These are phyloP conservation scores for Corchorus capsularis DNA, from an alignment of 345 rosid species.

Conservation along the genomic window DNA sequence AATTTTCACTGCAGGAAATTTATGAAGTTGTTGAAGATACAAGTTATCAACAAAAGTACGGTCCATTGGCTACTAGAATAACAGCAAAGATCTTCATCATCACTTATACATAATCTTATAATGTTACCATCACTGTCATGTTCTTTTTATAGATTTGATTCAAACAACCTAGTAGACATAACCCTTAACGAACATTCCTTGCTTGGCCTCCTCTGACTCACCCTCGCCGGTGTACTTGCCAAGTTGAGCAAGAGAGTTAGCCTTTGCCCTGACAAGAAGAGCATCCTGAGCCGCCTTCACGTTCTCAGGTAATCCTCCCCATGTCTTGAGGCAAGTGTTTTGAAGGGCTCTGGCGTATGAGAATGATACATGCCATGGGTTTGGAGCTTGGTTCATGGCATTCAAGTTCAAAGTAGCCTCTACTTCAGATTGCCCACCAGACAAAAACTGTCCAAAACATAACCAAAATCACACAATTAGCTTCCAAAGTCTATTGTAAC, in stretches of 20 bases:
- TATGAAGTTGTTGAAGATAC: conserved; percentile 7
- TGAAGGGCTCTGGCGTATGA: conserved; percentile 95
- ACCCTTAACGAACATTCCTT: conserved; percentile 90
- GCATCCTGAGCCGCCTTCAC: conserved; percentile 79
- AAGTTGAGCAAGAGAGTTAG: conserved; percentile 93
- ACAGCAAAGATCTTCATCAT: not conserved
- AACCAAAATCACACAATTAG: conserved; percentile 3
- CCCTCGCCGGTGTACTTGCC: conserved; percentile 88
- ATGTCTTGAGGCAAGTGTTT: conserved; percentile 85
- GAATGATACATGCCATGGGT: conserved; percentile 97
- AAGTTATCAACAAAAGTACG: not conserved
- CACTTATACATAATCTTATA: not conserved
- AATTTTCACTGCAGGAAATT: conserved; percentile 9
- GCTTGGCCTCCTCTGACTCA: conserved; percentile 87
- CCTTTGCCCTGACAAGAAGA: conserved; percentile 70
- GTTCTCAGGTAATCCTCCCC: conserved; percentile 87
- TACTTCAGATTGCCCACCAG: conserved; percentile 98
- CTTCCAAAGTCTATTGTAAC: not conserved
- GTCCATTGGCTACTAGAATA: not conserved
- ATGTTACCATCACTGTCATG: not conserved
- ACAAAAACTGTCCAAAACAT: conserved; percentile 69
- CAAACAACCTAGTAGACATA: conserved; percentile 50
- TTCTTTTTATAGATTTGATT: conserved; percentile 3
- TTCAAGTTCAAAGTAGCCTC: conserved; percentile 94
- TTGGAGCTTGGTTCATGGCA: conserved; percentile 87